Conservation (phyloP, 2,329 filamentous ascomycete species). For the Ophiostoma novo-ulmi region DNA sequence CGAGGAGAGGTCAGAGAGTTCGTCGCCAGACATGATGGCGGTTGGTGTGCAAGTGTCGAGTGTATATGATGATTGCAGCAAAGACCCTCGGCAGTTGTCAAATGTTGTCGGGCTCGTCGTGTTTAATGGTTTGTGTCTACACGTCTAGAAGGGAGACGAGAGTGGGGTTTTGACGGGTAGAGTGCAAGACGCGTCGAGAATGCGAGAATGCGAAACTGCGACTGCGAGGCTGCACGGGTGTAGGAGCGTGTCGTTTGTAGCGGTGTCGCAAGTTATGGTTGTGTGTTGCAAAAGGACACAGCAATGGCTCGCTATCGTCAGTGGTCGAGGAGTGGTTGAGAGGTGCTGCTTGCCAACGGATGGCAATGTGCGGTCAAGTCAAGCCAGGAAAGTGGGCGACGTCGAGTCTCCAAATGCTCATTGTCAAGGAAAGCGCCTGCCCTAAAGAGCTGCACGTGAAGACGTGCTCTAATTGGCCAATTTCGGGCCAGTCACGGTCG, state of each 20-base stretch:
- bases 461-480: conserved; percentile 11
- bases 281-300: background rate
- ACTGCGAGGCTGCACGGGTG: background rate
- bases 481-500: conserved; percentile 5
- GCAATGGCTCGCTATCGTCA: background rate
- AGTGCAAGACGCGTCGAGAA: conserved; percentile 12
- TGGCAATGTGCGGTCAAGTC: conserved; percentile 10
- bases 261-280: background rate
- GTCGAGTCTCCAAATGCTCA: conserved; percentile 3
- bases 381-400: conserved; percentile 7
- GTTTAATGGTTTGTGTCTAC: background rate
- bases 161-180: background rate
- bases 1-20: conserved; percentile 52
- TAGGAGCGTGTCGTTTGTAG: background rate
- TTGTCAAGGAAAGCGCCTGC: conserved; percentile 10
- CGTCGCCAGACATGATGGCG: conserved; percentile 57
- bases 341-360: background rate
- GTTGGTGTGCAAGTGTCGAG: background rate
- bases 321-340: background rate
- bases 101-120: background rate
- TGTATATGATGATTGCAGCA: background rate
- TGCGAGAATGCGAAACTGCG: background rate
- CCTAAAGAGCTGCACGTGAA: conserved; percentile 15
- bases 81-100: no score
- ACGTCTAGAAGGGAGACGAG: conserved; percentile 12